A percentile compares a stretch with the other conserved stretches of the same genome.
Conservation (phyloP, 2,329 filamentous ascomycete species). For the Ceratocystis lukuohia region DNA sequence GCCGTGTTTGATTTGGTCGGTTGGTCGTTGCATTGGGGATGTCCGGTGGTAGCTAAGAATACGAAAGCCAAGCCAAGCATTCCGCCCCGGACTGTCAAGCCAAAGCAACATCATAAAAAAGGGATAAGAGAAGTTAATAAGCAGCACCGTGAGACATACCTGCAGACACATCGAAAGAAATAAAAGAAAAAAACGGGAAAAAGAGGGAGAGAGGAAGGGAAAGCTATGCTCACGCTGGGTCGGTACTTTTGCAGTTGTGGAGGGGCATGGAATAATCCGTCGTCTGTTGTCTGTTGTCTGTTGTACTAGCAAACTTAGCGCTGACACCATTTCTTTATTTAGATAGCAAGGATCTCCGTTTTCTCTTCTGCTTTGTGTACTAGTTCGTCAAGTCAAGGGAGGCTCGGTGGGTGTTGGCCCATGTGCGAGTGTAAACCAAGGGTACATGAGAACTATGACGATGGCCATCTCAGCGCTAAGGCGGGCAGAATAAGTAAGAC, state of each 20-base stretch:
- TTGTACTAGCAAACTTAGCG: no score
- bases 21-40: not conserved
- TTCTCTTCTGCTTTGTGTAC: no score
- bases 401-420: no score
- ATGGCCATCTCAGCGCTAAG: no score
- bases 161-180: not conserved
- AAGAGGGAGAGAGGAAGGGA: not conserved
- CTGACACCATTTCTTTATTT: no score
- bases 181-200: not conserved
- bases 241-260: not conserved
- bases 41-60: constrained; percentile 2
- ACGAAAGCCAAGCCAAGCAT: constrained; percentile 1
- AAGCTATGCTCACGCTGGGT: not conserved
- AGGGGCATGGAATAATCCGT: not conserved
- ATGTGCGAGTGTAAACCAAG: no score
- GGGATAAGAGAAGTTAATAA: not conserved
- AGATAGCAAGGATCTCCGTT: no score
- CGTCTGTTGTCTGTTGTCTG: not conserved
- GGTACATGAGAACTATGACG: no score
- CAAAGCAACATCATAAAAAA: not conserved
- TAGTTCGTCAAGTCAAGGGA: no score
- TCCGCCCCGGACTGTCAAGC: not conserved
- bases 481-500: no score
- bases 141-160: not conserved
- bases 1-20: not conserved